Evolutionary conservation across 2,329 filamentous ascomycete genomes (phyloP).

Genomic region (Cyphellophora europaea): DNA sequence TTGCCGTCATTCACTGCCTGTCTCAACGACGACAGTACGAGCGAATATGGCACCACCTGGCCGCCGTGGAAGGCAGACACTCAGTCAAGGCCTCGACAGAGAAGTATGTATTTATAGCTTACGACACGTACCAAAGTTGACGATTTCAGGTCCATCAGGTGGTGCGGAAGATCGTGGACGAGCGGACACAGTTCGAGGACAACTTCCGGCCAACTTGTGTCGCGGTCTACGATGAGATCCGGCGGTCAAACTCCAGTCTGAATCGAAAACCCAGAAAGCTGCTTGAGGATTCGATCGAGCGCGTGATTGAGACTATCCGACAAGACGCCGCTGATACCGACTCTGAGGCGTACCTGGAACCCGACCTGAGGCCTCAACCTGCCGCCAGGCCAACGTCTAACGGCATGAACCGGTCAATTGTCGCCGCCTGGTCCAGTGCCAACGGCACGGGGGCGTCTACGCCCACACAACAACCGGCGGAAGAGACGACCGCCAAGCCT

Average conservation of each 20-base stretch:
- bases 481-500: conserved; percentile 1
- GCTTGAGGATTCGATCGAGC: conserved; percentile 76
- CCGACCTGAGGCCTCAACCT: conserved; percentile 24
- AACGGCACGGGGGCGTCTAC: conserved; percentile 8
- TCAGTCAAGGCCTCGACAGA: conserved; percentile 1
- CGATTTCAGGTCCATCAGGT: conserved; percentile 81
- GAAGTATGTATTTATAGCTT: no score
- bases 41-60: no score
- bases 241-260: conserved; percentile 76
- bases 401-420: conserved; percentile 57
- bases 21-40: no score
- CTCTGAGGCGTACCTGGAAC: conserved; percentile 31
- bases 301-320: conserved; percentile 65
- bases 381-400: conserved; percentile 32
- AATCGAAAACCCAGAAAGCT: conserved; percentile 72
- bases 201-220: conserved; percentile 41
- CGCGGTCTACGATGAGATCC: conserved; percentile 68
- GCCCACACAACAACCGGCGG: conserved; percentile 12
- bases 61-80: no score
- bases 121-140: no score
- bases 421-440: conserved; percentile 46
- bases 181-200: conserved; percentile 43
- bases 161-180: conserved; percentile 65
- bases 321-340: conserved; percentile 46
- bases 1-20: no score